Conservation (phyloP, 352 stramenopile species). For the Thalassiosira ordinaria region DNA sequence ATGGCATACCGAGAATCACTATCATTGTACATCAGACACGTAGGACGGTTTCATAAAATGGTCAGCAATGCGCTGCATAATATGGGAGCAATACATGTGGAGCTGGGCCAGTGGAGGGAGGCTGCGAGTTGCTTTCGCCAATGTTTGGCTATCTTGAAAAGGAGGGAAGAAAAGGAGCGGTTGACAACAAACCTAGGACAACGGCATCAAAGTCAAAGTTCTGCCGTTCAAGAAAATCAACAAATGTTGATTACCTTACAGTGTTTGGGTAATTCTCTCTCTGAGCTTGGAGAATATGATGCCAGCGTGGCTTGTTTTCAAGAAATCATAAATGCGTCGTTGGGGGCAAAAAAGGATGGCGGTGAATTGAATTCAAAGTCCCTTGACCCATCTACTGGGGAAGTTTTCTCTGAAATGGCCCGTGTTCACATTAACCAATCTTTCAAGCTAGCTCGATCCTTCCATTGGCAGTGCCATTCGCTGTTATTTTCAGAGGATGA, state of each 20-base stretch:
- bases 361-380: background rate
- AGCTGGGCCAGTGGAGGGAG: slow-evolving; percentile 67
- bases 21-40: slow-evolving; percentile 68
- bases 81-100: slow-evolving; percentile 68
- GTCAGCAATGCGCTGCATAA: slow-evolving; percentile 71
- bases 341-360: background rate
- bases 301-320: slow-evolving; percentile 65
- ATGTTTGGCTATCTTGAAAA: slow-evolving; percentile 64
- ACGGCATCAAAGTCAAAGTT: slow-evolving; percentile 5
- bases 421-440: slow-evolving; percentile 53
- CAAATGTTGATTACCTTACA: slow-evolving; percentile 53
- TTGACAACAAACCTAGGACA: background rate
- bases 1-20: slow-evolving; percentile 71
- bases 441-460: slow-evolving; percentile 40
- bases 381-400: slow-evolving; percentile 4
- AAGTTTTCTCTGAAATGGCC: slow-evolving; percentile 64
- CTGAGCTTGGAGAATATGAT: slow-evolving; percentile 68
- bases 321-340: slow-evolving; percentile 52
- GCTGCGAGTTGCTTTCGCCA: slow-evolving; percentile 62
- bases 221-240: too few relatives aligned
- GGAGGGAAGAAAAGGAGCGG: slow-evolving; percentile 51
- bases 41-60: slow-evolving; percentile 63
- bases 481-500: slow-evolving; percentile 55
- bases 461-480: slow-evolving; percentile 59
- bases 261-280: slow-evolving; percentile 60